A percentile compares a stretch with the other conserved stretches of the same genome.
Evolutionary conservation across 2,329 filamentous ascomycete species (phyloP).

Genomic region (Leptographium procerum): DNA sequence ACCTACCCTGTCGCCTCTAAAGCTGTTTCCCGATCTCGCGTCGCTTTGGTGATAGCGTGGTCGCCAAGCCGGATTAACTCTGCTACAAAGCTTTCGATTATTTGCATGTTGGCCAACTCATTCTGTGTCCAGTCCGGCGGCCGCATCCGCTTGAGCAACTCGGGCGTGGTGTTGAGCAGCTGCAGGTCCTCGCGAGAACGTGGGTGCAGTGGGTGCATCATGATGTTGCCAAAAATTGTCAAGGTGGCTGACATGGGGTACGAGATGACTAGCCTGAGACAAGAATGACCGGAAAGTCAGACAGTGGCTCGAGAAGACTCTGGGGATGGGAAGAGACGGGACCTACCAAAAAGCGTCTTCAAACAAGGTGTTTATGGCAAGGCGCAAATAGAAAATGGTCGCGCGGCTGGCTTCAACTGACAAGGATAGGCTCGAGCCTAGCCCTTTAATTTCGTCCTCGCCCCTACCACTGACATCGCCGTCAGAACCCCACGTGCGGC

Average conservation of each 20-base stretch:
- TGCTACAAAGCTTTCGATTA: constrained; percentile 9
- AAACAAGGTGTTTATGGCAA: constrained; percentile 28
- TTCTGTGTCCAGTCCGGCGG: constrained; percentile 1
- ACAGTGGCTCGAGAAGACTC: not conserved
- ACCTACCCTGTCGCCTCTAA: not conserved
- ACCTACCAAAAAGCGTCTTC: constrained; percentile 39
- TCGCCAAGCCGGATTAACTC: constrained; percentile 10
- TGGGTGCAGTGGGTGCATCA: constrained; percentile 33
- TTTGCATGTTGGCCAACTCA: constrained; percentile 7
- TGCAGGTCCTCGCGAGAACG: constrained; percentile 33
- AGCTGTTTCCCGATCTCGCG: not conserved
- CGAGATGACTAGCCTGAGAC: constrained; percentile 38
- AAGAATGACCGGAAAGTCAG: not conserved
- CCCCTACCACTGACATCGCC: not conserved
- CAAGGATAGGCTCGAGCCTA: constrained; percentile 35
- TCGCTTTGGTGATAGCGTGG: constrained; percentile 9
- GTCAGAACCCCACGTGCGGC: constrained; percentile 26
- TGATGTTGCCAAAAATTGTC: constrained; percentile 42
- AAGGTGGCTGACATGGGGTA: constrained; percentile 45
- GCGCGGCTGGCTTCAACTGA: constrained; percentile 45
- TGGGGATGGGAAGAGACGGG: not conserved
- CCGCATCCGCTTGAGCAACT: constrained; percentile 30
- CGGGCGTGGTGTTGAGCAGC: constrained; percentile 29
- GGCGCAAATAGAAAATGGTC: constrained; percentile 35
- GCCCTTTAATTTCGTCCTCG: constrained; percentile 18